Percentiles rank a stretch among this genome's conserved stretches.
phyloP scores from a whole-genome alignment of 805 yeast genomes.

The Ogataea corticis region DNA sequence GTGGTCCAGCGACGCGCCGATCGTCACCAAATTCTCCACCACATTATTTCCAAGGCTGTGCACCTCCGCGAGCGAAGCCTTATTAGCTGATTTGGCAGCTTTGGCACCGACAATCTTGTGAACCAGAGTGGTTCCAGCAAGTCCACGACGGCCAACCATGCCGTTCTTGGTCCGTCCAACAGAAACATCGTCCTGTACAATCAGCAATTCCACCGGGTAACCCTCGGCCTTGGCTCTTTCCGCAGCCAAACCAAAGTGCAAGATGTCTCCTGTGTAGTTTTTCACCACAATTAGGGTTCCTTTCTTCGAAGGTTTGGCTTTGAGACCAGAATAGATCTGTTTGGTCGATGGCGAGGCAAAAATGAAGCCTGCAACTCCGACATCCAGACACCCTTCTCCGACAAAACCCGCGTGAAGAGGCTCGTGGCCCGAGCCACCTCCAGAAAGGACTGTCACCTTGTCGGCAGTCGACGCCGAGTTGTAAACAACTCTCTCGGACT shows the following conservation, averaged over 20 bases:
- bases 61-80: conserved; percentile 51
- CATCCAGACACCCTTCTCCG: conserved; percentile 79
- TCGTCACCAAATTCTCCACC: conserved; percentile 70
- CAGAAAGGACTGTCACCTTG: conserved; percentile 75
- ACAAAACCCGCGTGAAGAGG: conserved; percentile 92
- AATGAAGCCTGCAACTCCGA: conserved; percentile 87
- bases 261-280: conserved; percentile 92
- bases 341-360: conserved; percentile 90
- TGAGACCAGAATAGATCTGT: conserved; percentile 74
- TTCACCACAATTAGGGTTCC: conserved; percentile 83
- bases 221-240: conserved; percentile 86
- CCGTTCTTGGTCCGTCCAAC: conserved; percentile 90
- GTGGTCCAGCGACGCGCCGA: conserved; percentile 88
- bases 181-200: conserved; percentile 90
- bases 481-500: conserved; percentile 56
- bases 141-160: conserved; percentile 90
- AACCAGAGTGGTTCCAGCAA: conserved; percentile 86
- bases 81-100: conserved; percentile 32
- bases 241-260: conserved; percentile 89
- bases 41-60: conserved; percentile 59
- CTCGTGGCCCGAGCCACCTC: conserved; percentile 97
- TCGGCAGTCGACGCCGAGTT: conserved; percentile 36
- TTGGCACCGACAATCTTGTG: conserved; percentile 83
- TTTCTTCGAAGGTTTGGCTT: conserved; percentile 50
- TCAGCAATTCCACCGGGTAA: conserved; percentile 65